Conservation (phyloP, 2,329 filamentous ascomycete genomes). For the Arthroderma sp. region DNA sequence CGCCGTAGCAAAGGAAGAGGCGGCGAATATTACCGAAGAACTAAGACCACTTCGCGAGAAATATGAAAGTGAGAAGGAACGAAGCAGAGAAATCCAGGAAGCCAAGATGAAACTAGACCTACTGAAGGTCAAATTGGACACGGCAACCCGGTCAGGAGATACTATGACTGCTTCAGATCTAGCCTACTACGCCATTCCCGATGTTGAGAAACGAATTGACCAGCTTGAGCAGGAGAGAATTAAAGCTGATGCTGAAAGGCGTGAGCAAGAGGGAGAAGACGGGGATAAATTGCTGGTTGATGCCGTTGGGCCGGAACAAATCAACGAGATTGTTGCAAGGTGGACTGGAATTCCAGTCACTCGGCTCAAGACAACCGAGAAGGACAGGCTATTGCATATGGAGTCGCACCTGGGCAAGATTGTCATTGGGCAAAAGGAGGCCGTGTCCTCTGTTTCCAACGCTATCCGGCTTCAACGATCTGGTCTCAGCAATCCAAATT, state of each 20-base stretch:
- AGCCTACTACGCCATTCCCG: slow-evolving; percentile 93
- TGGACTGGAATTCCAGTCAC: slow-evolving; percentile 99
- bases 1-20: slow-evolving; percentile 71
- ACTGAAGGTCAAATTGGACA: slow-evolving; percentile 80
- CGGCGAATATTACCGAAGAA: slow-evolving; percentile 88
- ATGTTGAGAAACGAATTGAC: slow-evolving; percentile 69
- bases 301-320: slow-evolving; percentile 89
- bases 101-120: slow-evolving; percentile 90
- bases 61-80: slow-evolving; percentile 84
- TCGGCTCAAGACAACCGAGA: slow-evolving; percentile 83
- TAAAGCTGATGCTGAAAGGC: slow-evolving; percentile 57
- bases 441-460: slow-evolving; percentile 84
- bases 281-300: slow-evolving; percentile 72
- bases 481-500: slow-evolving; percentile 87
- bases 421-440: slow-evolving; percentile 89
- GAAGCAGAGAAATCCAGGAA: slow-evolving; percentile 83
- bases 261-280: slow-evolving; percentile 45
- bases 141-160: slow-evolving; percentile 78
- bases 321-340: slow-evolving; percentile 93
- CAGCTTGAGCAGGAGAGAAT: slow-evolving; percentile 69
- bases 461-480: slow-evolving; percentile 91
- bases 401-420: slow-evolving; percentile 71
- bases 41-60: slow-evolving; percentile 83
- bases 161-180: slow-evolving; percentile 81
- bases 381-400: slow-evolving; percentile 98